A percentile compares a stretch with the other conserved stretches of the same genome.
Evolutionary conservation across 495 filamentous ascomycete genomes (phyloP).

Genomic region (Staphylotrichum tortipilum): DNA sequence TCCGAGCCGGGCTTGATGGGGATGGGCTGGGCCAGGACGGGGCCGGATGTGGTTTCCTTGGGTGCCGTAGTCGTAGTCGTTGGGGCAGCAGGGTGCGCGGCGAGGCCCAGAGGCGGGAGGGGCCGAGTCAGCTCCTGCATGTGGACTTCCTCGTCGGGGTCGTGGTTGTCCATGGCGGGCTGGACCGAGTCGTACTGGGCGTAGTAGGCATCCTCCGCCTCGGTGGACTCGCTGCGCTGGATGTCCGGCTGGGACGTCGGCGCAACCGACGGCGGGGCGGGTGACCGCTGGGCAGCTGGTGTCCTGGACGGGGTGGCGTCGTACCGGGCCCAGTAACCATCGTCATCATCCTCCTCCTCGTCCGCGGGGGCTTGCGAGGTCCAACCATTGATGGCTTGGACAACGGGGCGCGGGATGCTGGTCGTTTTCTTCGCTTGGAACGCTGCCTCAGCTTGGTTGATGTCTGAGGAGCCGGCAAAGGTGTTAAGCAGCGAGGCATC

Average conservation of each 20-base stretch:
- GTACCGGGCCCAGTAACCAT: constrained; percentile 91
- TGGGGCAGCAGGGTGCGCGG: constrained; percentile 14
- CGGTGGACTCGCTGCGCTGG: constrained; percentile 37
- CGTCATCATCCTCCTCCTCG: constrained; percentile 66
- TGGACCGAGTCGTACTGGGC: constrained; percentile 83
- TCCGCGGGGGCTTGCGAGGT: constrained; percentile 22
- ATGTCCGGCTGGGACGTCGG: background rate
- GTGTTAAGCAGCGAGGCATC: constrained; percentile 29
- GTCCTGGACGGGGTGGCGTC: constrained; percentile 75
- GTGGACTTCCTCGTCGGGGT: constrained; percentile 59
- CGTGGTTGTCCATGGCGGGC: constrained; percentile 82
- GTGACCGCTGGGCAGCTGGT: constrained; percentile 56
- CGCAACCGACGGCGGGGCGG: constrained; percentile 37
- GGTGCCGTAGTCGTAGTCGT: constrained; percentile 4
- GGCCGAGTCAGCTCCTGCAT: constrained; percentile 36
- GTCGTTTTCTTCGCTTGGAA: constrained; percentile 28
- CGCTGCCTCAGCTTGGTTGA: constrained; percentile 36
- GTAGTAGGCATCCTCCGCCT: constrained; percentile 74
- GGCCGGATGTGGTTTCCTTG: background rate
- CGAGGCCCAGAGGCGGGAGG: constrained; percentile 31
- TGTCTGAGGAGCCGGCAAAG: constrained; percentile 32
- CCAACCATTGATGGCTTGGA: constrained; percentile 7
- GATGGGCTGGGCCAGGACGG: background rate
- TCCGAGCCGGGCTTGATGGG: constrained; percentile 25
- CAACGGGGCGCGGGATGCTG: background rate